Conservation (phyloP, 75 land plant species). For the Adiantum capillusveneris region DNA sequence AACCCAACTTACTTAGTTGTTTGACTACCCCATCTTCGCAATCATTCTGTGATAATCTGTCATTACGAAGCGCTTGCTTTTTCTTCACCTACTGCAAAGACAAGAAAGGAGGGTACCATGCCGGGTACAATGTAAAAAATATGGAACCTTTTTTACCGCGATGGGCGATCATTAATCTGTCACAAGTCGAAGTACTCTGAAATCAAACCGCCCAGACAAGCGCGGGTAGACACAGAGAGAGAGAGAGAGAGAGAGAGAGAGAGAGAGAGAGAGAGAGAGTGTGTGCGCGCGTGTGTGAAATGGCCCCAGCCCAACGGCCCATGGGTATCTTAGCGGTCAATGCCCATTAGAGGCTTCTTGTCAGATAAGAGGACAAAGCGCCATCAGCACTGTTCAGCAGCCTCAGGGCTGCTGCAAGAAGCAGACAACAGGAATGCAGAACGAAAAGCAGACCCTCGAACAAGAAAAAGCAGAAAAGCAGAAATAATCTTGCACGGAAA, state of each 20-base stretch:
- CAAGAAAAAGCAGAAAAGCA: too few species aligned
- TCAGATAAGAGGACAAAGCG: constrained; percentile 12
- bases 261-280: constrained; percentile 65
- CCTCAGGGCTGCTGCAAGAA: background rate
- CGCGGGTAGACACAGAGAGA: constrained; percentile 2
- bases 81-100: too few species aligned
- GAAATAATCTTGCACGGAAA: too few species aligned
- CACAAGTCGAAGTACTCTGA: background rate
- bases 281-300: constrained; percentile 12
- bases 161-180: background rate
- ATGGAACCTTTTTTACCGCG: too few species aligned
- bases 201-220: background rate
- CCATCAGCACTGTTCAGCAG: constrained; percentile 9
- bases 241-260: constrained; percentile 26
- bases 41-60: too few species aligned
- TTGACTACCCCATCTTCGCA: too few species aligned
- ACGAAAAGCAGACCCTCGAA: background rate
- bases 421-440: background rate
- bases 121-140: too few species aligned
- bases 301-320: constrained; percentile 26
- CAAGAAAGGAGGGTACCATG: too few species aligned
- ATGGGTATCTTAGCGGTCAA: constrained; percentile 35
- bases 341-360: constrained; percentile 37
- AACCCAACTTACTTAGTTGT: too few species aligned
- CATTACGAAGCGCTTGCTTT: too few species aligned